phyloP scores from a whole-genome alignment of 2,329 filamentous ascomycete species.

The Pestalotiopsis fici region DNA sequence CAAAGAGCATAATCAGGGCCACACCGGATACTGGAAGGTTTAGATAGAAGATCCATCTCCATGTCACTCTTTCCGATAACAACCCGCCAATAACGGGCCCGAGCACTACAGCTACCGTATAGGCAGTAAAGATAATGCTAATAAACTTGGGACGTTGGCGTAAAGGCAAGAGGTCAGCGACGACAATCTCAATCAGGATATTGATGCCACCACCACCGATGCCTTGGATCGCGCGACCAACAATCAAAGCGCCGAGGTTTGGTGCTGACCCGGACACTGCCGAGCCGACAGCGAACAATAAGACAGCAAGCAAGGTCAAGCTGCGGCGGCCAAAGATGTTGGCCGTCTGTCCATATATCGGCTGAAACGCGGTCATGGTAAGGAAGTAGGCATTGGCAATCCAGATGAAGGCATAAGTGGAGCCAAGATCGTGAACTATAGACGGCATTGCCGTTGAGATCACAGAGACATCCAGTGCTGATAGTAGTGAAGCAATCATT shows the following conservation, averaged over 20 bases:
- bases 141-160: slow-evolving; percentile 41
- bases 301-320: background rate
- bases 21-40: slow-evolving; percentile 31
- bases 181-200: slow-evolving; percentile 45
- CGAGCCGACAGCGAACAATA: background rate
- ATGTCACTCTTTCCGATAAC: slow-evolving; percentile 22
- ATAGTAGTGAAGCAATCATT: no score
- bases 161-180: slow-evolving; percentile 49
- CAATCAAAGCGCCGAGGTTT: slow-evolving; percentile 38
- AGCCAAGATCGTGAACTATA: slow-evolving; percentile 1
- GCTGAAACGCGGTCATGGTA: background rate
- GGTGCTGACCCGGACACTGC: background rate
- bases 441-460: slow-evolving; percentile 1
- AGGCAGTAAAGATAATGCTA: slow-evolving; percentile 25
- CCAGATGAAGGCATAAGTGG: background rate
- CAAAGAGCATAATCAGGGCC: slow-evolving; percentile 22
- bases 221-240: slow-evolving; percentile 41
- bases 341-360: background rate
- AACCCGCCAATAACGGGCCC: slow-evolving; percentile 27
- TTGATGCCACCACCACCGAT: slow-evolving; percentile 26
- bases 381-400: background rate
- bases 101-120: slow-evolving; percentile 28
- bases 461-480: background rate
- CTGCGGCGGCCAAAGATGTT: background rate
- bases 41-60: slow-evolving; percentile 42